phyloP scores from a whole-genome alignment of 768 basidiomycete genomes.

The Psilocybe azurescens region DNA sequence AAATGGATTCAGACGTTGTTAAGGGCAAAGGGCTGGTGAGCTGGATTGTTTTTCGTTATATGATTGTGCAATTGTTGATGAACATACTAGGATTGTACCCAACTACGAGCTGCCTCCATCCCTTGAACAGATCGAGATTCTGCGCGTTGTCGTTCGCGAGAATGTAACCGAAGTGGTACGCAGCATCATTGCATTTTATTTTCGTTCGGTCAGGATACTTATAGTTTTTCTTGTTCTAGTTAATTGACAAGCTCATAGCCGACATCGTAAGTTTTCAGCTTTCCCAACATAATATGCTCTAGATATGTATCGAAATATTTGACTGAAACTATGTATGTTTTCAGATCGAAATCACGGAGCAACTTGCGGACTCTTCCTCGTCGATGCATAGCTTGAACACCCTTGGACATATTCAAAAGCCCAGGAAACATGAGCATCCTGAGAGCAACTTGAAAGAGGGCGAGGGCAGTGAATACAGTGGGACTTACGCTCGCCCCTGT shows the following conservation, averaged over 20 bases:
- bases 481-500: constrained; percentile 75
- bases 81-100: constrained; percentile 47
- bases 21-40: constrained; percentile 60
- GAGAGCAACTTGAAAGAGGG: constrained; percentile 53
- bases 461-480: constrained; percentile 51
- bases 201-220: neutral
- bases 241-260: constrained; percentile 65
- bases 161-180: constrained; percentile 55
- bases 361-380: constrained; percentile 51
- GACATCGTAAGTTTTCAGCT: constrained; percentile 61
- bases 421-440: constrained; percentile 40
- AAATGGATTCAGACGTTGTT: constrained; percentile 61
- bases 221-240: constrained; percentile 34
- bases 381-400: constrained; percentile 56
- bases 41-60: constrained; percentile 21
- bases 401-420: constrained; percentile 35
- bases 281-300: neutral
- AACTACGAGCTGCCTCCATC: constrained; percentile 60
- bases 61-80: neutral
- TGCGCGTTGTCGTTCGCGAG: constrained; percentile 71
- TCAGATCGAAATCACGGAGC: constrained; percentile 70
- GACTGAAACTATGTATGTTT: neutral
- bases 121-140: constrained; percentile 58
- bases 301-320: neutral
- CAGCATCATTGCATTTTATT: neutral